Base-by-base conservation (phyloP, 2,329 filamentous ascomycete species). In the Trichoderma brevicompactum region DNA sequence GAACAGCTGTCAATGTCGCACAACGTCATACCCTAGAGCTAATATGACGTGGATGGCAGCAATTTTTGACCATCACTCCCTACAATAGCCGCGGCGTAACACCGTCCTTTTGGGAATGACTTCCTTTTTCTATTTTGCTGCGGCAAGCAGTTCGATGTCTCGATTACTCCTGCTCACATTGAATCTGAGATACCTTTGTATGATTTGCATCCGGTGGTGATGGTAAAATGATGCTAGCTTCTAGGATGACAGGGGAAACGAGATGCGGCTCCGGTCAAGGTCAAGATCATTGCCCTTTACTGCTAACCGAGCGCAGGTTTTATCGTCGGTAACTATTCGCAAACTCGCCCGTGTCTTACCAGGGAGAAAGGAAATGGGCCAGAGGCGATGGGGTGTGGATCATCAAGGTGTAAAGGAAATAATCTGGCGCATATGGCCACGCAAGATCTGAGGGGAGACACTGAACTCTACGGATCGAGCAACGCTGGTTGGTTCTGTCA, bases 11-110 rank as follows among this genome's bases (percentile, higher is more conserved):
- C 49, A 54, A 40, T 41, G 49, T 48, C 48, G 34, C 50, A 28
- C 64, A 62, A 61, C 64, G 56, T 61, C 56, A 62, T 56, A 62
- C 23, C 19, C 40, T 17, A 13, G 28, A 52, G 36, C 28, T 9
- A 32, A 32, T 32, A 62, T 65, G 64, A 65, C 56, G 49, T 62
- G 49, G 19, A 65, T 61, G 50, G 36, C 36, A 65, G 46, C n/a
- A 17, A 9, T 34, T 48, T 19, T 48, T 17, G 43, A 13, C 19
- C 44, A 59, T 50, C 34, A n/a, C 52, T 59, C 53, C 38, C 53
- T 52, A 56, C 52, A 56, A 28, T 15, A 7, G 13, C 23, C 17
- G 7, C 44, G 49, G 36, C 43, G 38, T 19, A 38, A 13, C 54
- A 38, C 41, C 28, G 9, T 64, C 12, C 6, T 40, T 10, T 9